These are phyloP conservation scores for Helichrysum umbraculigerum DNA, from an alignment of 129 eudicot genomes.

Conservation along the genomic window DNA sequence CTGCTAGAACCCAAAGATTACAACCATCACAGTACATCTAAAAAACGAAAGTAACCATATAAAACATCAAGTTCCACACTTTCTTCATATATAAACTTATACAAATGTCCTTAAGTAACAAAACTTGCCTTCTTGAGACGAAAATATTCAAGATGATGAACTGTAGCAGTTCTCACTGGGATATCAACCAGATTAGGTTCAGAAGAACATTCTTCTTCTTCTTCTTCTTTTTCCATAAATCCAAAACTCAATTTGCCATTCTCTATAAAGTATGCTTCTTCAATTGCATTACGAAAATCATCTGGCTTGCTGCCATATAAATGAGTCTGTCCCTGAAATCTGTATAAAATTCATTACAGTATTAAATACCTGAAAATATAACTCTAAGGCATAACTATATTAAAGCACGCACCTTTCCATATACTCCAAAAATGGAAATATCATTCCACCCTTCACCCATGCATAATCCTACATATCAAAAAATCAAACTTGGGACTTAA, in stretches of 20 bases:
- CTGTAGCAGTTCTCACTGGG: slow-evolving; percentile 52
- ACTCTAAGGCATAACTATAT: slow-evolving; percentile 7
- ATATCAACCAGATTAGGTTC: slow-evolving; percentile 36
- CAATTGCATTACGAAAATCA: slow-evolving; percentile 77
- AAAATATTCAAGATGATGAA: slow-evolving; percentile 40
- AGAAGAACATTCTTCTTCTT: slow-evolving; percentile 29
- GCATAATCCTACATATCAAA: slow-evolving; percentile 77
- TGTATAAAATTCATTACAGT: slow-evolving; percentile 15
- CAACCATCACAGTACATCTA: slow-evolving; percentile 94
- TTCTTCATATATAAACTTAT: slow-evolving; percentile 7
- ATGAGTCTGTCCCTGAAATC: slow-evolving; percentile 91
- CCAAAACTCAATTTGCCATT: slow-evolving; percentile 44
- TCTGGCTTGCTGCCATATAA: slow-evolving; percentile 74
- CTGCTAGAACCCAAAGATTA: slow-evolving; percentile 90
- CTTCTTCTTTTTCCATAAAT: slow-evolving; percentile 30
- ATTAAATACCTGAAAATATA: background rate
- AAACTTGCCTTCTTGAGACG: slow-evolving; percentile 54
- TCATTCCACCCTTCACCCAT: slow-evolving; percentile 92
- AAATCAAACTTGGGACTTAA: background rate
- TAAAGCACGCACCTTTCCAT: slow-evolving; percentile 57
- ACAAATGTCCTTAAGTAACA: background rate
- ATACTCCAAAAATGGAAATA: slow-evolving; percentile 79
- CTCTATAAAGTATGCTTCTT: slow-evolving; percentile 79
- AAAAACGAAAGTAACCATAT: slow-evolving; percentile 8
- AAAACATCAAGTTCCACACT: slow-evolving; percentile 15